phyloP scores from a whole-genome alignment of 2,329 filamentous ascomycete genomes.

The Botryotinia convoluta region DNA sequence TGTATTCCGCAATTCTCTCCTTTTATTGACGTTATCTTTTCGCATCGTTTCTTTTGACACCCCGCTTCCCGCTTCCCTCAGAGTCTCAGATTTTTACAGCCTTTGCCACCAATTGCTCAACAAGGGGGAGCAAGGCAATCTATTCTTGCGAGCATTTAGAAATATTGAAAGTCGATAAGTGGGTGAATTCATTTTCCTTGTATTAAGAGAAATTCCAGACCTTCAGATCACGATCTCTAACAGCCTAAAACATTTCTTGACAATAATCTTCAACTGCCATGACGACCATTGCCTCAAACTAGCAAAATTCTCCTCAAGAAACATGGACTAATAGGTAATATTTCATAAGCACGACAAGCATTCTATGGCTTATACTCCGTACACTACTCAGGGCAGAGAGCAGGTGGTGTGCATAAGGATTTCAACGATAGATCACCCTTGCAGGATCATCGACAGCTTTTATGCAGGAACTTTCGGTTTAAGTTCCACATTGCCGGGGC shows the following conservation, averaged over 20 bases:
- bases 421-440: slow-evolving; percentile 4
- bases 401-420: slow-evolving; percentile 3
- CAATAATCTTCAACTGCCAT: background rate
- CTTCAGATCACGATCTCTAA: background rate
- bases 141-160: background rate
- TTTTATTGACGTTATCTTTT: slow-evolving; percentile 1
- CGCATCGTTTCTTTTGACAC: background rate
- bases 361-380: background rate
- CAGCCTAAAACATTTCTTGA: background rate
- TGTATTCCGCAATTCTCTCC: background rate
- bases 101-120: background rate
- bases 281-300: background rate
- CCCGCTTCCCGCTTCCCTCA: background rate
- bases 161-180: background rate
- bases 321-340: background rate
- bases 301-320: background rate
- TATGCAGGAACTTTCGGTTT: slow-evolving; percentile 16
- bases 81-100: background rate
- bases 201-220: background rate
- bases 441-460: slow-evolving; percentile 9
- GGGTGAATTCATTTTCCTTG: background rate
- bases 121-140: background rate
- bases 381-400: slow-evolving; percentile 1
- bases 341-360: background rate
- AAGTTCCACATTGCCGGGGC: slow-evolving; percentile 3